Percentiles rank a stretch among this genome's conserved stretches.
These are phyloP conservation scores for Infundibulicybe gibba DNA, from an alignment of 768 basidiomycete species.

Conservation along the genomic window DNA sequence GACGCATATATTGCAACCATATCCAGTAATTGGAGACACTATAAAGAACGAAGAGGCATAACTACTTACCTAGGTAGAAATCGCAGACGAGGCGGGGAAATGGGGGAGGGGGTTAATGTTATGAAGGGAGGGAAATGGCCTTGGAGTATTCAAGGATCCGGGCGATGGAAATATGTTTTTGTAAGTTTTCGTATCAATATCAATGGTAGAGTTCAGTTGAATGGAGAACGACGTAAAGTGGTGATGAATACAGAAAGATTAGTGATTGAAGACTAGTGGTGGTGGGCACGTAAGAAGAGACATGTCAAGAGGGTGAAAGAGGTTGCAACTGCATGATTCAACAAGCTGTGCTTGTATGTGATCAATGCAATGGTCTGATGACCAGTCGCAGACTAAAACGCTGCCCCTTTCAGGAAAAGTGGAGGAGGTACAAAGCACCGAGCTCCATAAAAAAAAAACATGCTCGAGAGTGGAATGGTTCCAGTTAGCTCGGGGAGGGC, in stretches of 20 bases:
- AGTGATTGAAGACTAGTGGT: background rate
- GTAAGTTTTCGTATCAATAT: conserved; percentile 36
- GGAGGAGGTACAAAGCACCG: conserved; percentile 1
- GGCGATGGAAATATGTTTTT: conserved; percentile 45
- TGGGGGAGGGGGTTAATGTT: conserved; percentile 10
- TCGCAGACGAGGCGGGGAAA: conserved; percentile 7
- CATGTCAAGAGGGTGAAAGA: too few species aligned
- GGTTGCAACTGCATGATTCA: too few species aligned
- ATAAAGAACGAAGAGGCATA: conserved; percentile 24
- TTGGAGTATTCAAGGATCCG: conserved; percentile 6
- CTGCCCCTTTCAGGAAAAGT: background rate
- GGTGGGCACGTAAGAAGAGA: too few species aligned
- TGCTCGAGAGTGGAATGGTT: conserved; percentile 8
- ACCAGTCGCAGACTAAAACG: too few species aligned
- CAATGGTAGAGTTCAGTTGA: conserved; percentile 12
- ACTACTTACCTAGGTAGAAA: conserved; percentile 42
- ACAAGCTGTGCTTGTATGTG: too few species aligned
- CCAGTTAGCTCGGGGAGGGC: conserved; percentile 15
- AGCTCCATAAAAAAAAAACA: conserved; percentile 8
- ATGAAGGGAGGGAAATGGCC: conserved; percentile 3
- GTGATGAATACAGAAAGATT: conserved; percentile 19
- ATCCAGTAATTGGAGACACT: conserved; percentile 17
- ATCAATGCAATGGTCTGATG: too few species aligned
- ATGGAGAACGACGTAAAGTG: conserved; percentile 21
- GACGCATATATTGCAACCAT: conserved; percentile 31